A percentile compares a stretch with the other conserved stretches of the same genome.
Conservation (phyloP, 805 yeast genomes). For the Monosporozyma siamensis region DNA sequence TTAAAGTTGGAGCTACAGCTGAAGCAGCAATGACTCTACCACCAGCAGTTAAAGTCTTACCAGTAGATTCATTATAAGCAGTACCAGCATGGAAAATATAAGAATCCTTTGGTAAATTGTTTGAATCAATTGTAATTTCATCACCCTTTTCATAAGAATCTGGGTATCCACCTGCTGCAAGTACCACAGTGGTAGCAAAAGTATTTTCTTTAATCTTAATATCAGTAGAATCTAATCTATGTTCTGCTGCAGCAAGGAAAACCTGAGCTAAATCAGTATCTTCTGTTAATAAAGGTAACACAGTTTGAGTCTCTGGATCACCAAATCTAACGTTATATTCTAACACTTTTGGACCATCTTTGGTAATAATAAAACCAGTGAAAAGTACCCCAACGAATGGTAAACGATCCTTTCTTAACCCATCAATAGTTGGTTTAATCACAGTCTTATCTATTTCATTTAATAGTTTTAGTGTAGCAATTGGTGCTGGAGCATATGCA, state of each 20-base stretch:
- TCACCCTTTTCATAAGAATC: slow-evolving; percentile 81
- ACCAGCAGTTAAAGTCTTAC: slow-evolving; percentile 72
- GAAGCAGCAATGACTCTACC: slow-evolving; percentile 97
- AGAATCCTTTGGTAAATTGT: slow-evolving; percentile 34
- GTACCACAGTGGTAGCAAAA: slow-evolving; percentile 84
- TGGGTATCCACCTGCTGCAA: slow-evolving; percentile 97
- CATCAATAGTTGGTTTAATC: slow-evolving; percentile 85
- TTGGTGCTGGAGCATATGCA: slow-evolving; percentile 96
- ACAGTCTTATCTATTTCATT: slow-evolving; percentile 62
- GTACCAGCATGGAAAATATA: slow-evolving; percentile 96
- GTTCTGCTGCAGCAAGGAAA: slow-evolving; percentile 89
- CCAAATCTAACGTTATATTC: slow-evolving; percentile 98
- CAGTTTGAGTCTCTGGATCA: slow-evolving; percentile 98
- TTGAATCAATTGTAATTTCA: slow-evolving; percentile 47
- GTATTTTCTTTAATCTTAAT: slow-evolving; percentile 44
- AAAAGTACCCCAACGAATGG: slow-evolving; percentile 95
- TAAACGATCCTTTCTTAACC: slow-evolving; percentile 89
- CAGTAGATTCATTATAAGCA: slow-evolving; percentile 35
- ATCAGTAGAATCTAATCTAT: slow-evolving; percentile 76
- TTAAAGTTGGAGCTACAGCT: slow-evolving; percentile 66
- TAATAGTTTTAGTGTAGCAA: slow-evolving; percentile 71
- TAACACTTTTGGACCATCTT: slow-evolving; percentile 85
- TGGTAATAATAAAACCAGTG: slow-evolving; percentile 88
- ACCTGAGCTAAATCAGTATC: slow-evolving; percentile 91
- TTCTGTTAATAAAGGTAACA: slow-evolving; percentile 71